Conservation (phyloP, 768 basidiomycete genomes). For the Phanerodontia chrysosporium region DNA sequence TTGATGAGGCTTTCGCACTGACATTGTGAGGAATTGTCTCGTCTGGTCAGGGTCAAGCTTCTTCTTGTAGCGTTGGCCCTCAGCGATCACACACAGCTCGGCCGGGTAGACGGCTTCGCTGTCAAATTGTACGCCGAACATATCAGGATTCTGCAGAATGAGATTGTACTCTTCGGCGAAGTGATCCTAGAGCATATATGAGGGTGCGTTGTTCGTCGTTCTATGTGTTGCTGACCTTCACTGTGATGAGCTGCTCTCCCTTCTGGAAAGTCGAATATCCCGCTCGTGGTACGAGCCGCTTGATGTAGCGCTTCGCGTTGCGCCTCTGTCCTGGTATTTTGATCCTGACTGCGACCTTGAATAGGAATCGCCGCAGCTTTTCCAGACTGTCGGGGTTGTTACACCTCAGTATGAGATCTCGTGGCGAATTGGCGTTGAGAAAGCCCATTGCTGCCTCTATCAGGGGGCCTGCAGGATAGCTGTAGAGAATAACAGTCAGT, state of each 20-base stretch:
- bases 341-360: slow-evolving; percentile 1
- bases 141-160: not conserved
- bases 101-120: slow-evolving; percentile 11
- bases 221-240: not conserved
- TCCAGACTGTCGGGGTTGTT: not conserved
- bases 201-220: not conserved
- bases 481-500: not conserved
- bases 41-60: slow-evolving; percentile 9
- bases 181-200: not conserved
- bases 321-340: not conserved
- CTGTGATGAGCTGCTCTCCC: not conserved
- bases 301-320: not conserved
- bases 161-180: not conserved
- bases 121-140: slow-evolving; percentile 9
- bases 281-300: not conserved
- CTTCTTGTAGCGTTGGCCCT: slow-evolving; percentile 13
- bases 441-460: not conserved
- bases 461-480: slow-evolving; percentile 3
- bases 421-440: not conserved
- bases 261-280: slow-evolving; percentile 1
- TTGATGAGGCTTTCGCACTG: not conserved
- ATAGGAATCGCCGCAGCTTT: slow-evolving; percentile 4
- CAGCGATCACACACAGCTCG: slow-evolving; percentile 4
- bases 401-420: not conserved
- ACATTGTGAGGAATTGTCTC: not conserved